These are phyloP conservation scores for Schrenkiella parvula DNA, from an alignment of 345 rosid species.

Conservation along the genomic window DNA sequence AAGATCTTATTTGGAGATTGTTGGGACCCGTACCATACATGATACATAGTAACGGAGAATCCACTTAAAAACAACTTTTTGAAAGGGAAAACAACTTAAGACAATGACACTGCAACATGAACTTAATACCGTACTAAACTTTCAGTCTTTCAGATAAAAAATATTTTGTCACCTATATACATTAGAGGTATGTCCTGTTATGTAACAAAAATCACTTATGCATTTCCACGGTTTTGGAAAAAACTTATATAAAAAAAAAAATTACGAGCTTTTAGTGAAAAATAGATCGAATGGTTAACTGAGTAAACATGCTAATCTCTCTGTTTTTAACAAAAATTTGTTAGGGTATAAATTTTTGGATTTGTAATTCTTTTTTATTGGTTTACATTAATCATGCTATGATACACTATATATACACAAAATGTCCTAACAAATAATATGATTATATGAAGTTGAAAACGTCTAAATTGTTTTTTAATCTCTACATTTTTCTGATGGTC, in stretches of 20 bases:
- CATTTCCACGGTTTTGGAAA: neutral
- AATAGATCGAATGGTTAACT: no score
- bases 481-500: neutral
- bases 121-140: conserved; percentile 20
- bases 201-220: neutral
- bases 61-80: no score
- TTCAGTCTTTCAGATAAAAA: neutral
- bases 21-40: conserved; percentile 10
- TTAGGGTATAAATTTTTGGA: neutral
- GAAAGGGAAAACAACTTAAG: neutral
- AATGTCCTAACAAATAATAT: neutral
- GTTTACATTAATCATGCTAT: neutral
- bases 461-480: neutral
- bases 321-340: neutral
- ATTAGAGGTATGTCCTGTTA: no score
- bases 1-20: conserved; percentile 19
- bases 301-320: neutral
- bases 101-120: conserved; percentile 7
- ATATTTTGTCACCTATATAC: no score
- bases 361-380: neutral
- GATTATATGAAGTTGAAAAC: neutral
- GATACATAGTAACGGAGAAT: neutral
- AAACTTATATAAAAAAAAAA: no score
- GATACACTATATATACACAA: neutral
- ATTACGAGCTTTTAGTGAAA: neutral